Evolutionary conservation across 2,329 filamentous ascomycete genomes (phyloP).

Genomic region (Talaromyces islandicus): DNA sequence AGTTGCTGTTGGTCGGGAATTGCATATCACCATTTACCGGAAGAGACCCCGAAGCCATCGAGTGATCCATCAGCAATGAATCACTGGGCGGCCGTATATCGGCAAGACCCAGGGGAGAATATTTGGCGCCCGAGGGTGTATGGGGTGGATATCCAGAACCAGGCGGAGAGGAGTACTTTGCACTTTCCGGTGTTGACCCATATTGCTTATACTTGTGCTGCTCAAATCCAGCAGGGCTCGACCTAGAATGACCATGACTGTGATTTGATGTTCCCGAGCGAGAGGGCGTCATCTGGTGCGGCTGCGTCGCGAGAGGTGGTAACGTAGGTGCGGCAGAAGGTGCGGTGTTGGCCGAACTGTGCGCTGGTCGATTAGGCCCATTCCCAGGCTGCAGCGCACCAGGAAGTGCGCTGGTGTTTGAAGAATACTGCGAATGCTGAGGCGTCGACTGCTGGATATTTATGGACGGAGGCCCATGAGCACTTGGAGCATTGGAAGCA

Average conservation of each 20-base stretch:
- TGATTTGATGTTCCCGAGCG: conserved; percentile 41
- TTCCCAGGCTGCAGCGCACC: conserved; percentile 56
- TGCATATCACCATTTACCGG: conserved; percentile 60
- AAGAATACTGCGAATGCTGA: conserved; percentile 42
- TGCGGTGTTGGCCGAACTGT: conserved; percentile 51
- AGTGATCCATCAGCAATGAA: conserved; percentile 68
- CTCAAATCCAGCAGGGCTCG: conserved; percentile 65
- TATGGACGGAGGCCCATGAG: conserved; percentile 47
- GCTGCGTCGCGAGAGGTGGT: conserved; percentile 41
- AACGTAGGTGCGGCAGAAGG: conserved; percentile 53
- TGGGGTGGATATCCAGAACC: conserved; percentile 43
- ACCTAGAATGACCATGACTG: conserved; percentile 70
- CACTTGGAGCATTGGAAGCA: conserved; percentile 37
- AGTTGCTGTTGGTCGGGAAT: conserved; percentile 75
- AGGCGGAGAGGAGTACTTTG: conserved; percentile 55
- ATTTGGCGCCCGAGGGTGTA: conserved; percentile 58
- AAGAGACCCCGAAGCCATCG: conserved; percentile 49
- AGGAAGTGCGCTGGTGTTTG: conserved; percentile 44
- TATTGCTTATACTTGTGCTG: conserved; percentile 58
- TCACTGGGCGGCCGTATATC: conserved; percentile 87
- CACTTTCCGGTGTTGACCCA: conserved; percentile 58
- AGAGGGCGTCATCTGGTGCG: conserved; percentile 50
- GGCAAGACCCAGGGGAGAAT: conserved; percentile 82
- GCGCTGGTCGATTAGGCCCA: conserved; percentile 43
- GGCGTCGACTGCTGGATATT: conserved; percentile 55